Percentiles rank a stretch among this genome's conserved stretches.
Conservation (phyloP, 768 basidiomycete species). For the Russula foetens region DNA sequence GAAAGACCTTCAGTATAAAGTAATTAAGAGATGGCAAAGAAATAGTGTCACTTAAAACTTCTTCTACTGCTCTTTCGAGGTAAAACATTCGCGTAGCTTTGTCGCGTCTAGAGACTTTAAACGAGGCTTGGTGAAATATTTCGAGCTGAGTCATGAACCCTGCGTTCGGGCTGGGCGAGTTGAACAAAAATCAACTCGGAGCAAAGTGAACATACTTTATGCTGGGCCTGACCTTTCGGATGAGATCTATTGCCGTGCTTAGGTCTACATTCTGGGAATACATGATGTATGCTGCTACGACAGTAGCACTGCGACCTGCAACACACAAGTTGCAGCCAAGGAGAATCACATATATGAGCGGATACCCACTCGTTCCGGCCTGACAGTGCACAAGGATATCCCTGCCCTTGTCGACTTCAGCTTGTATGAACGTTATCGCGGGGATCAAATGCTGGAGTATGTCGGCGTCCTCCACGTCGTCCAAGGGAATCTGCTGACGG, state of each 20-base stretch:
- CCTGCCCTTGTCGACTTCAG: constrained; percentile 63
- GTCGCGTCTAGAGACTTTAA: constrained; percentile 56
- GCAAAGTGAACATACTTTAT: constrained; percentile 48
- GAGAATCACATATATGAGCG: background rate
- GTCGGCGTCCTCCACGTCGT: constrained; percentile 70
- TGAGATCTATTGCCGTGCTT: constrained; percentile 56
- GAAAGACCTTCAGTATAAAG: constrained; percentile 7
- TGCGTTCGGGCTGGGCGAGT: constrained; percentile 62
- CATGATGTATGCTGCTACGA: constrained; percentile 89
- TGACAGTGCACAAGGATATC: constrained; percentile 88
- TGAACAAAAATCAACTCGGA: constrained; percentile 3
- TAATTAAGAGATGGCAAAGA: background rate
- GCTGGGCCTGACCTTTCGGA: constrained; percentile 55
- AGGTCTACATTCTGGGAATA: constrained; percentile 50
- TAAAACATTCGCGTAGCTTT: constrained; percentile 77
- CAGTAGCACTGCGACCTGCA: constrained; percentile 73
- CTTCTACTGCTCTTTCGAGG: constrained; percentile 62
- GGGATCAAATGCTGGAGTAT: constrained; percentile 71
- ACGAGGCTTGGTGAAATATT: constrained; percentile 67
- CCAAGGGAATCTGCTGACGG: constrained; percentile 69
- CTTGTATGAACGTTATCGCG: constrained; percentile 76
- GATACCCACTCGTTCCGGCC: constrained; percentile 72
- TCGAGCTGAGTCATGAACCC: constrained; percentile 77
- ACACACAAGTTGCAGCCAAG: background rate
- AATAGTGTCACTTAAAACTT: constrained; percentile 64